Conservation (phyloP, 139 green algal species). For the Chlamydomonas asymmetrica region DNA sequence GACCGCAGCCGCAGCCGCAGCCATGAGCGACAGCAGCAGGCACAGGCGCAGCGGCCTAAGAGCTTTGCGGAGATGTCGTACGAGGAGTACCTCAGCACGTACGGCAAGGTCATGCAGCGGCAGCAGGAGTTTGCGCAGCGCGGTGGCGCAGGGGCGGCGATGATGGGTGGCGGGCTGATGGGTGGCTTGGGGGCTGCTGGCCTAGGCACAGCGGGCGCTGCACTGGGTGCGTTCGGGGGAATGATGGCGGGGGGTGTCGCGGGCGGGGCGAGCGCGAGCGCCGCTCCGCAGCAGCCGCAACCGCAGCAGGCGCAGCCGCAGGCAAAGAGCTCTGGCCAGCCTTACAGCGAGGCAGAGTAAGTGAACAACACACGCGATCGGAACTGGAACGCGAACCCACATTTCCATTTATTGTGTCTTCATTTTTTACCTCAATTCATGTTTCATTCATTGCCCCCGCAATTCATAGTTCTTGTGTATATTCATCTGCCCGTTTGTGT, state of each 20-base stretch:
- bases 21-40: conserved; percentile 5
- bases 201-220: not conserved
- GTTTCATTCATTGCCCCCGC: not conserved
- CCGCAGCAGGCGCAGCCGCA: too few relatives aligned
- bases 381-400: not conserved
- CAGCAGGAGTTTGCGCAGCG: conserved; percentile 14
- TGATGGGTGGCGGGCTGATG: not conserved
- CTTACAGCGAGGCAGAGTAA: conserved; percentile 35
- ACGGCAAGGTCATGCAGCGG: too few relatives aligned
- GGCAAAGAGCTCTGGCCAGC: conserved; percentile 18
- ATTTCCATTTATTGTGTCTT: not conserved
- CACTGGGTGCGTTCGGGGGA: not conserved
- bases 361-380: not conserved
- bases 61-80: conserved; percentile 57
- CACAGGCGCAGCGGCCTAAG: conserved; percentile 11
- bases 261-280: conserved; percentile 8
- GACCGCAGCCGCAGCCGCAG: conserved; percentile 5
- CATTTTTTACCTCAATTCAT: not conserved
- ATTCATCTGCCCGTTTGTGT: not conserved
- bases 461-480: not conserved
- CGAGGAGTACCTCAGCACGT: conserved; percentile 52
- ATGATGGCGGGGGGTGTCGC: not conserved
- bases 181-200: not conserved
- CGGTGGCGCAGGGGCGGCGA: not conserved
- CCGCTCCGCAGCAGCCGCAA: too few relatives aligned